Base-by-base conservation (phyloP, 352 stramenopile genomes). In the Blastocystis sp. region DNA sequence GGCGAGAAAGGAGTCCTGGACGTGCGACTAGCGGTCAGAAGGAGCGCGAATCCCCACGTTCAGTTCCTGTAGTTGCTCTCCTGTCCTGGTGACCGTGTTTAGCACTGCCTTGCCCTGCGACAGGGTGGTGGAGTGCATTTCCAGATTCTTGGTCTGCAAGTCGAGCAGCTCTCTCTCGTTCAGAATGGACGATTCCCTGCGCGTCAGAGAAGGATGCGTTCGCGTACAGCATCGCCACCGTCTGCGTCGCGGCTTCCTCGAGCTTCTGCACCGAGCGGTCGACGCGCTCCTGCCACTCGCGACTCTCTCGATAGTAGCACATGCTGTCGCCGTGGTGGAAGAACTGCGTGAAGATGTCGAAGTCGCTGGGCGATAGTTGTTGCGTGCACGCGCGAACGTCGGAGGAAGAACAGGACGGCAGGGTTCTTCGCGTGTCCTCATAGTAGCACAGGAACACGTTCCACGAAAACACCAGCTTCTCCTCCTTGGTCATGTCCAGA, bases 291-390 rank as follows among this genome's bases (percentile, higher is more conserved):
- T 67, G 74, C 74, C 74, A 85, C 55, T 85, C 74, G 35, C 31
- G 31, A 69, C 74, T 85, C 61, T 85, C 74, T 26, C 74, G 51
- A 41, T 69, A 69, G 55, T 59, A 85, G 41, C 74, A 85, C 6
- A 85, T 66, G 24, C 35, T 63, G 19, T 85, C 74, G 13, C 26
- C 74, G 61, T 85, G 74, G 45, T 85, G 67, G 16, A 67, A 70
- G 45, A 85, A 85, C 33, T 85, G 74, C 16, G 55, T 85, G 35
- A 67, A 85, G 61, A 85, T 85, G 3, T 85, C 41, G 45, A 85
- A 63, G 66, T 67, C 55, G 4, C 13, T 33, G 21, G 50, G 24
- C 12, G 74, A 45, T 6, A 85, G 41, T 19, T 26, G 13, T 4
- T 24, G 29, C 21, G 74, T 85, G 37, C 74, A 85, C 19, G 50